phyloP scores from a whole-genome alignment of 768 basidiomycete genomes.

The Mycena belliarum region DNA sequence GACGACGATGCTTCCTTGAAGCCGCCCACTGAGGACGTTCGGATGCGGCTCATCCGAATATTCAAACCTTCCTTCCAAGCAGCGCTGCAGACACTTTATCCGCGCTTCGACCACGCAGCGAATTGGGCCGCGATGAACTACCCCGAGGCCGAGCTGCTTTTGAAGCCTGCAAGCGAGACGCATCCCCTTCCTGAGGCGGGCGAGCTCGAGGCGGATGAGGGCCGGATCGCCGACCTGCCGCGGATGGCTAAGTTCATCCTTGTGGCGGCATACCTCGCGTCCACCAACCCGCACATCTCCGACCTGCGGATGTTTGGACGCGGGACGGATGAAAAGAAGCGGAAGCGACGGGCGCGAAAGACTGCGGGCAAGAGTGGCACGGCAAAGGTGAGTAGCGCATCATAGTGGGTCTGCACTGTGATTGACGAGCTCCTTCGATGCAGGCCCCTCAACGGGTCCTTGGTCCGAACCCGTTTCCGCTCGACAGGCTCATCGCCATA shows the following conservation, averaged over 20 bases:
- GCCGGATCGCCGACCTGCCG: constrained; percentile 45
- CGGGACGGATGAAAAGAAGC: constrained; percentile 64
- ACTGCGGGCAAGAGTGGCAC: constrained; percentile 41
- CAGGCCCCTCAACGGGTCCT: constrained; percentile 77
- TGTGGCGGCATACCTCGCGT: constrained; percentile 77
- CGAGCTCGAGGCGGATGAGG: constrained; percentile 25
- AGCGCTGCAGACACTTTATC: constrained; percentile 69
- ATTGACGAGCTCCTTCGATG: background rate
- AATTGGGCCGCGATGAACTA: constrained; percentile 61
- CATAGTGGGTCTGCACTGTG: background rate
- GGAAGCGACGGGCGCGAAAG: constrained; percentile 47
- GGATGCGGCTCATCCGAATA: constrained; percentile 63
- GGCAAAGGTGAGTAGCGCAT: constrained; percentile 40
- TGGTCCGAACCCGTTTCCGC: constrained; percentile 75
- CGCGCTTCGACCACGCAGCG: constrained; percentile 62
- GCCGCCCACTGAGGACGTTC: constrained; percentile 54
- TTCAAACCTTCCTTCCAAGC: constrained; percentile 64
- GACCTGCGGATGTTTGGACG: constrained; percentile 85
- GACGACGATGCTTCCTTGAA: constrained; percentile 17
- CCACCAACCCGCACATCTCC: constrained; percentile 79
- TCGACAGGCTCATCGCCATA: constrained; percentile 81
- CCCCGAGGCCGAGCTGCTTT: constrained; percentile 44
- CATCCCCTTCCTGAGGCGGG: constrained; percentile 23
- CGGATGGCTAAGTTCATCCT: constrained; percentile 76
- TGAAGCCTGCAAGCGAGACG: constrained; percentile 28